phyloP scores from a whole-genome alignment of 169 alveolate genomes.

The Cryptosporidium parvum region DNA sequence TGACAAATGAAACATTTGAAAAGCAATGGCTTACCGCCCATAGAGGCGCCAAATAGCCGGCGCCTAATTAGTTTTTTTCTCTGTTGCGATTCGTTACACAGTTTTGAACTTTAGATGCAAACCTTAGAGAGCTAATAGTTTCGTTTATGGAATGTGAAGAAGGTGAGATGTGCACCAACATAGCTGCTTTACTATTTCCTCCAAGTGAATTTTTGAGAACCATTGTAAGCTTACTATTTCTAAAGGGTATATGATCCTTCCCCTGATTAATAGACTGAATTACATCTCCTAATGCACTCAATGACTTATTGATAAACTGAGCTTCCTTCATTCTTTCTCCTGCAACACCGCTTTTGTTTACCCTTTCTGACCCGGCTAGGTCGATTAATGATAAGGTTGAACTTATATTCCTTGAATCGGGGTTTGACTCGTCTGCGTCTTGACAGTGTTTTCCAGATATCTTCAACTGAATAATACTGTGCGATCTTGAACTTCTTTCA shows the following conservation, averaged over 20 bases:
- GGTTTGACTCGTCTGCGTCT: constrained; percentile 54
- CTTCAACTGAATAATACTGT: constrained; percentile 86
- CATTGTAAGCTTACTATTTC: constrained; percentile 90
- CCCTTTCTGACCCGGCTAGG: constrained; percentile 92
- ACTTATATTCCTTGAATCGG: background rate
- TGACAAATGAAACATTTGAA: constrained; percentile 6
- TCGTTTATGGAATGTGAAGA: constrained; percentile 70
- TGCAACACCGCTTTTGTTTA: constrained; percentile 86
- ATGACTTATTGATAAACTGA: constrained; percentile 85
- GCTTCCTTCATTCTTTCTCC: constrained; percentile 90
- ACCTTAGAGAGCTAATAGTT: constrained; percentile 82
- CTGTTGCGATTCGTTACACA: constrained; percentile 24
- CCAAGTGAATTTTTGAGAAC: constrained; percentile 84
- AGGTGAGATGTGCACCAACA: constrained; percentile 88
- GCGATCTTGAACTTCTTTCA: constrained; percentile 88
- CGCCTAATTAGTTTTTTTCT: background rate
- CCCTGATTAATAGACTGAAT: constrained; percentile 85
- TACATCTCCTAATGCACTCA: constrained; percentile 89
- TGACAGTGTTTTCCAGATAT: constrained; percentile 78
- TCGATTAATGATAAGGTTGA: constrained; percentile 87
- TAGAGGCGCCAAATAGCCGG: background rate
- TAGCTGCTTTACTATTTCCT: constrained; percentile 88
- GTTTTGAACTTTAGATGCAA: constrained; percentile 83
- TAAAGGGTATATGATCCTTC: constrained; percentile 86
- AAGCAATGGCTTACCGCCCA: background rate